Conservation (phyloP, 2,329 filamentous ascomycete species). For the Exophiala aquamarina region DNA sequence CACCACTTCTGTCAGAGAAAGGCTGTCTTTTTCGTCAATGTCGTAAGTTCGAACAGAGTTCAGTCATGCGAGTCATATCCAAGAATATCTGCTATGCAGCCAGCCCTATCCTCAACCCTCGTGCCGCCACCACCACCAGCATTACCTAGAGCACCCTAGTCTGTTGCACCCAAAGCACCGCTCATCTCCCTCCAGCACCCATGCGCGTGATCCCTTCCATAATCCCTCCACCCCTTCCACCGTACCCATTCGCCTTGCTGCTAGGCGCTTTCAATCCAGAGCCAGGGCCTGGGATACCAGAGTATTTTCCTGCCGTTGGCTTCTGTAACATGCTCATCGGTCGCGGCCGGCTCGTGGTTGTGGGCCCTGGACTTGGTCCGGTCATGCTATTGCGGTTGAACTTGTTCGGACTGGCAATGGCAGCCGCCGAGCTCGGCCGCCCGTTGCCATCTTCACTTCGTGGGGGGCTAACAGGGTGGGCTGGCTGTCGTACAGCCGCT, state of each 20-base stretch:
- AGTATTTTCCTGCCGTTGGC: constrained; percentile 26
- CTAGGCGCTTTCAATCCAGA: constrained; percentile 26
- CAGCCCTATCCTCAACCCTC: too few relatives aligned
- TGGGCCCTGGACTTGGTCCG: constrained; percentile 6
- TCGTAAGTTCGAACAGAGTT: constrained; percentile 7
- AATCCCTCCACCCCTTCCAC: constrained; percentile 27
- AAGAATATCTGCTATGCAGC: not conserved
- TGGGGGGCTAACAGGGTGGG: constrained; percentile 27
- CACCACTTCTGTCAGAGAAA: constrained; percentile 4
- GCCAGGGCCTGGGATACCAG: constrained; percentile 27
- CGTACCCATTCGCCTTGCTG: constrained; percentile 25
- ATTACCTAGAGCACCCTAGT: not conserved
- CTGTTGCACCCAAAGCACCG: not conserved
- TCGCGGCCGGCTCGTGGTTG: constrained; percentile 14
- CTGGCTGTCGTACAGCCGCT: constrained; percentile 15
- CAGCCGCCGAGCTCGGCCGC: constrained; percentile 17
- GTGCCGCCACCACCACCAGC: not conserved
- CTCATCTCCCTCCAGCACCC: constrained; percentile 28
- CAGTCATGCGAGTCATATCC: constrained; percentile 19
- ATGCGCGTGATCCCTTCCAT: constrained; percentile 34
- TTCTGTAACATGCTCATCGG: constrained; percentile 29
- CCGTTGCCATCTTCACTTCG: constrained; percentile 27
- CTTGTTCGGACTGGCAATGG: constrained; percentile 24
- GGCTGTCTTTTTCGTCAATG: constrained; percentile 7
- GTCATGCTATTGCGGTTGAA: constrained; percentile 23